Conservation (phyloP, 2,329 filamentous ascomycete species). For the Eutypa lata region DNA sequence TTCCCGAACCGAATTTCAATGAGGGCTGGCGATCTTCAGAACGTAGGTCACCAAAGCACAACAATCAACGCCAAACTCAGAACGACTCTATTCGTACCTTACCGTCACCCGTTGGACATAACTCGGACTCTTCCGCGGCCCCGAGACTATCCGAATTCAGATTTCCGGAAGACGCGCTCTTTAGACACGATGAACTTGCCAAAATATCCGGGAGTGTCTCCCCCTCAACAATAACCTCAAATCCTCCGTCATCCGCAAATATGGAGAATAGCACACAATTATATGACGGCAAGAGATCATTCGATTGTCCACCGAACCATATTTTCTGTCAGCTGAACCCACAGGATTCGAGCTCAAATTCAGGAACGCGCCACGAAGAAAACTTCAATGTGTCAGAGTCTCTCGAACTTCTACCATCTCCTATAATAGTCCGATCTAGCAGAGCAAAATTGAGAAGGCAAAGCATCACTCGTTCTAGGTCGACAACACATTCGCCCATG, state of each 20-base stretch:
- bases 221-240: background rate
- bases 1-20: slow-evolving; percentile 18
- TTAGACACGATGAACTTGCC: slow-evolving; percentile 10
- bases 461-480: background rate
- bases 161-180: slow-evolving; percentile 26
- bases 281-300: slow-evolving; percentile 8
- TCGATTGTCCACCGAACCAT: slow-evolving; percentile 27
- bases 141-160: slow-evolving; percentile 18
- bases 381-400: slow-evolving; percentile 9
- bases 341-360: slow-evolving; percentile 17
- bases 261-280: background rate
- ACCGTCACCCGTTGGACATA: background rate
- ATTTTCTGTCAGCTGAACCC: slow-evolving; percentile 26
- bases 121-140: slow-evolving; percentile 3
- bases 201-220: slow-evolving; percentile 2
- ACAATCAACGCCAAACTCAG: background rate
- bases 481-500: background rate
- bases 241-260: slow-evolving; percentile 2
- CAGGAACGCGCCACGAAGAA: slow-evolving; percentile 5
- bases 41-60: background rate
- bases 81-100: background rate
- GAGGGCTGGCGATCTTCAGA: slow-evolving; percentile 19
- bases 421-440: slow-evolving; percentile 9
- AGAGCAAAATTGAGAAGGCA: background rate
- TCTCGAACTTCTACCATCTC: slow-evolving; percentile 18